Evolutionary conservation across 352 stramenopile genomes (phyloP).

Genomic region (Phytophthora podocarpi): DNA sequence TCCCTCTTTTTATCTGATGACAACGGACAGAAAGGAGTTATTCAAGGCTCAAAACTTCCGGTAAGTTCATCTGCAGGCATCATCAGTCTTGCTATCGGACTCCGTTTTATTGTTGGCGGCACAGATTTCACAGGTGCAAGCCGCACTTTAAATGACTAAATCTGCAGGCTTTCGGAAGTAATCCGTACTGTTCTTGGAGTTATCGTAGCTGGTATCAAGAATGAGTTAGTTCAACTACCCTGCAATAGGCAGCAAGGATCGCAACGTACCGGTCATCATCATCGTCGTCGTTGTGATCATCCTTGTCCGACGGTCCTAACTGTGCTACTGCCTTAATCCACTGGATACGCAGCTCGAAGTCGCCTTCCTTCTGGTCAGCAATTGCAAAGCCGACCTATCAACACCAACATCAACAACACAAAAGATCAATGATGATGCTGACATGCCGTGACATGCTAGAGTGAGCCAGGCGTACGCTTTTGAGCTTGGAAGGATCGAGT

Average conservation of each 20-base stretch:
- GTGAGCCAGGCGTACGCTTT: constrained; percentile 52
- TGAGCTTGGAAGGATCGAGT: constrained; percentile 77
- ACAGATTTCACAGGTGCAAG: constrained; percentile 7
- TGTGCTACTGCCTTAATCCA: constrained; percentile 88
- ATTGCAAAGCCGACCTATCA: constrained; percentile 82
- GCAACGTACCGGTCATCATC: constrained; percentile 34
- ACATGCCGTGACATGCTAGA: background rate
- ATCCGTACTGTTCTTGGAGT: constrained; percentile 38
- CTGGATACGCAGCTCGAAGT: constrained; percentile 84
- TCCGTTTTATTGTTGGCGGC: background rate
- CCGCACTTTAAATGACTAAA: constrained; percentile 58
- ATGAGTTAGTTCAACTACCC: background rate
- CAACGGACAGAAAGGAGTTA: too few species aligned
- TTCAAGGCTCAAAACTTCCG: too few species aligned
- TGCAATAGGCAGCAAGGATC: background rate
- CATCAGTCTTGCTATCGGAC: too few species aligned
- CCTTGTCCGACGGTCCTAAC: constrained; percentile 48
- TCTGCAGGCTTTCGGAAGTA: constrained; percentile 65
- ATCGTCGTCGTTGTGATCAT: constrained; percentile 37
- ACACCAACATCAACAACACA: background rate
- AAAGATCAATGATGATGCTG: background rate
- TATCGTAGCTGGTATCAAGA: constrained; percentile 31
- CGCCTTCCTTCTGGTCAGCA: constrained; percentile 84
- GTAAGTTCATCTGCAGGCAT: too few species aligned
- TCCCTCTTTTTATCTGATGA: constrained; percentile 2